Evolutionary conservation across 345 rosid species (phyloP), one percentile per base, ranked within the genome.

Genomic region (Camelina sativa): DNA sequence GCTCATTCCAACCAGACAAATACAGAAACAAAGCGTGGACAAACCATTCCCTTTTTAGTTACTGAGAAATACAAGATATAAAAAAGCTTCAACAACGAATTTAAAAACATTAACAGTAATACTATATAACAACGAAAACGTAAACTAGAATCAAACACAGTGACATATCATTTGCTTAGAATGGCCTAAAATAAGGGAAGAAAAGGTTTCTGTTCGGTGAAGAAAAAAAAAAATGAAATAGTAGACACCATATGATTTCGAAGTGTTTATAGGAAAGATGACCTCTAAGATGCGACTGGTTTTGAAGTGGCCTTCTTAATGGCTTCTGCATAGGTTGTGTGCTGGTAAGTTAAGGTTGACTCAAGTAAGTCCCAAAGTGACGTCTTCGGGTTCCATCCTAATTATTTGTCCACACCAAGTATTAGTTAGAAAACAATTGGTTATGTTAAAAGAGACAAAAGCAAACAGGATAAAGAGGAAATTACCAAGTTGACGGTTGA

Each of bases 311-410:
- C 86, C 83, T 89, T 84, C 92, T 88, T 92, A 67, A 95, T 71
- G 20, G 98, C 99, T 83, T 95, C 98, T 0, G 97, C 88, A 47
- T 90, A 95, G 46, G 99, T 95, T 87, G 84, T 85, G 89, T 92
- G 99, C 79, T 95, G 98, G 74, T 95, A 92, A 0, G 97, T 89
- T 69, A 95, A 93, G 75, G 98, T 95, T 25, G 97, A 92, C 71
- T 95, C 98, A 0, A 95, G 97, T 83, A 95, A 81, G 81, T 95
- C 97, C 97, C 96, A 95, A 10, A 95, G 85, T 2, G 98, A 92
- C 35, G 98, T 95, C 91, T 90, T 90, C 0, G 99, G 99, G 77
- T 92, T 78, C 99, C 98, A 95, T 71, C 99, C 99, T 92, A 81
- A 46, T 28, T 69, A 55, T 48, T 17, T 67, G 51, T 23, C n/a